Evolutionary conservation across 768 basidiomycete species (phyloP), one percentile per base, ranked within the genome.

Genomic region (Sarcodon aspratus): DNA sequence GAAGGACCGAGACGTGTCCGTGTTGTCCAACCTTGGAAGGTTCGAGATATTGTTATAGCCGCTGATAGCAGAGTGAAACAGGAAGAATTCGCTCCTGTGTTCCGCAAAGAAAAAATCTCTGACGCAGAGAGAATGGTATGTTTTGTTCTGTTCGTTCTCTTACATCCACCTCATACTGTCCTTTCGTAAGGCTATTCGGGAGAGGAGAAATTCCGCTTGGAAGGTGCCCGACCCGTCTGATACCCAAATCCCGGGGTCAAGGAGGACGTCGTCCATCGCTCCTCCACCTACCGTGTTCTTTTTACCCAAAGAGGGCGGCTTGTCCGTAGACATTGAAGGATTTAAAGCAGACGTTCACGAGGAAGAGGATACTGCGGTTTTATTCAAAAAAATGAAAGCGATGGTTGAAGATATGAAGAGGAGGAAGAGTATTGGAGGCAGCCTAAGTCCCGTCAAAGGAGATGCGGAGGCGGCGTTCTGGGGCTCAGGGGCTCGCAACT

Each of bases 121-220:
- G 73, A 73, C 18, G 74, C 73, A 48, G 76, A 79, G 54, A 61
- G 70, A 31, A 71, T 69, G 64, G 72, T 70, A 17, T n/a, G 56
- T 45, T 9, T 45, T 48, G n/a, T 37, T 48, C 2, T 21, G 18
- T 5, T 44, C 9, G n/a, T 9, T 4, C 15, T 8, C 45, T 32
- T 10, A 31, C 8, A 31, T 33, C 12, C 9, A 33, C 5, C 18
- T 18, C 7, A 33, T 17, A 9, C 9, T 46, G 12, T 7, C 10
- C 17, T 17, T 27, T 7, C 36, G n/a, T 36, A 48, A 76, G 71
- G 80, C 78, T 0, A 83, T 85, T 37, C 72, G 74, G 53, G 80
- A 81, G 47, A 72, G 82, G 8, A 64, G 82, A 21, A 69, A 73
- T 9, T 82, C 79, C 48, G 82, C 81, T 0, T 58, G 82, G 36